phyloP scores from a whole-genome alignment of 306 rosid genomes.

The Arachis hypogaea region DNA sequence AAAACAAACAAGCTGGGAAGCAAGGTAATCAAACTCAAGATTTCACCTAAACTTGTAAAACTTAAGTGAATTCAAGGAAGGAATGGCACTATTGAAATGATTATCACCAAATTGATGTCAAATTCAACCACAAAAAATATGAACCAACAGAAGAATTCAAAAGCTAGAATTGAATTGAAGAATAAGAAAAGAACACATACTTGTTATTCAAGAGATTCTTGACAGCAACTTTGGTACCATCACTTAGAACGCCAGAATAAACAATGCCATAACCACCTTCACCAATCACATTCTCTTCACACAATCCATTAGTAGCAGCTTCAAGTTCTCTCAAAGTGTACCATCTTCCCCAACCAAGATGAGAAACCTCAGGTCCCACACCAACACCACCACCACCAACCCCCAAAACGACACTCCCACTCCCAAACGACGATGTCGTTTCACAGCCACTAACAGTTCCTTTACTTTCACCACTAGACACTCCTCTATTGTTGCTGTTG shows the following conservation, averaged over 20 bases:
- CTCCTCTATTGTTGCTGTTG: conserved; percentile 26
- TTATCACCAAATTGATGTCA: conserved; percentile 20
- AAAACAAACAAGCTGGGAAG: conserved; percentile 5
- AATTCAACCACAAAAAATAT: not conserved
- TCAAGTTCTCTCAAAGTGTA: conserved; percentile 92
- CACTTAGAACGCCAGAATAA: conserved; percentile 71
- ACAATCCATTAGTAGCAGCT: conserved; percentile 83
- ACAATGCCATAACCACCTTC: conserved; percentile 99
- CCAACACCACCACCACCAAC: conserved; percentile 57
- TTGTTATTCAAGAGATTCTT: conserved; percentile 92
- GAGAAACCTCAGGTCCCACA: conserved; percentile 79
- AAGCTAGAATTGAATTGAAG: not conserved
- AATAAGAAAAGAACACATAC: conserved; percentile 43
- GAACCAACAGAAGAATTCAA: not conserved
- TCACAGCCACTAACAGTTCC: conserved; percentile 66
- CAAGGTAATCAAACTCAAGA: too few relatives aligned
- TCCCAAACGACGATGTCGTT: conserved; percentile 58
- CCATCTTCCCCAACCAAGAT: conserved; percentile 99
- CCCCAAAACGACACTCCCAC: conserved; percentile 54
- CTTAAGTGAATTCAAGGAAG: too few relatives aligned
- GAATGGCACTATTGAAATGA: not conserved
- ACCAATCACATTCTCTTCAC: conserved; percentile 87
- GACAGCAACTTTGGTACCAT: conserved; percentile 86
- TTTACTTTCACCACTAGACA: conserved; percentile 82
- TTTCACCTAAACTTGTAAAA: too few relatives aligned